Conservation (phyloP, 2,329 filamentous ascomycete species). For the Hymenoscyphus fructigenus region DNA sequence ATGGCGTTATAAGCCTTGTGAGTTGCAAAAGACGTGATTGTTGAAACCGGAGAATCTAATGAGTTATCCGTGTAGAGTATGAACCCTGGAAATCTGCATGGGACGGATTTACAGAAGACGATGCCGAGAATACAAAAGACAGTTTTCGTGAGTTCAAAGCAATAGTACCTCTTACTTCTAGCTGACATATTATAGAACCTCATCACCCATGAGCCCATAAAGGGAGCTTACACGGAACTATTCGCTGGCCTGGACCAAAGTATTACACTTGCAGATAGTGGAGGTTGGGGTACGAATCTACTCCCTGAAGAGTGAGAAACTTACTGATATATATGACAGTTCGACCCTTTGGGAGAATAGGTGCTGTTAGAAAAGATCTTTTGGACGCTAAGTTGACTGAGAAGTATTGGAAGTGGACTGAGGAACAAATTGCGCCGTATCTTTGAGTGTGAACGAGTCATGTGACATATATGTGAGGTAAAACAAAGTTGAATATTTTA, state of each 20-base stretch:
- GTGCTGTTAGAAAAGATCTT: slow-evolving; percentile 36
- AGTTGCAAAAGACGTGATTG: no score
- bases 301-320: not conserved
- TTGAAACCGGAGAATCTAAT: no score
- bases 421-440: slow-evolving; percentile 40
- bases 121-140: no score
- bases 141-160: not conserved
- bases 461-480: no score
- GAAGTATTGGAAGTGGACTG: slow-evolving; percentile 46
- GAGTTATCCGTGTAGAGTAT: no score
- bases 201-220: not conserved
- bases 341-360: slow-evolving; percentile 46
- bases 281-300: slow-evolving; percentile 18
- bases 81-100: slow-evolving; percentile 28
- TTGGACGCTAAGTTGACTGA: slow-evolving; percentile 34
- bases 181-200: not conserved
- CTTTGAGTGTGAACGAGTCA: slow-evolving; percentile 3
- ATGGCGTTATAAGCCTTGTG: slow-evolving; percentile 22
- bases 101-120: slow-evolving; percentile 10
- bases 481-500: no score
- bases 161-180: no score
- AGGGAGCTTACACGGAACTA: slow-evolving; percentile 23
- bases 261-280: slow-evolving; percentile 20
- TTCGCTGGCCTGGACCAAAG: slow-evolving; percentile 23
- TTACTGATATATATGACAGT: slow-evolving; percentile 31